Evolutionary conservation across 2,329 filamentous ascomycete species (phyloP), one percentile per base, ranked within the genome.

Genomic region (Aspergillus fructus): DNA sequence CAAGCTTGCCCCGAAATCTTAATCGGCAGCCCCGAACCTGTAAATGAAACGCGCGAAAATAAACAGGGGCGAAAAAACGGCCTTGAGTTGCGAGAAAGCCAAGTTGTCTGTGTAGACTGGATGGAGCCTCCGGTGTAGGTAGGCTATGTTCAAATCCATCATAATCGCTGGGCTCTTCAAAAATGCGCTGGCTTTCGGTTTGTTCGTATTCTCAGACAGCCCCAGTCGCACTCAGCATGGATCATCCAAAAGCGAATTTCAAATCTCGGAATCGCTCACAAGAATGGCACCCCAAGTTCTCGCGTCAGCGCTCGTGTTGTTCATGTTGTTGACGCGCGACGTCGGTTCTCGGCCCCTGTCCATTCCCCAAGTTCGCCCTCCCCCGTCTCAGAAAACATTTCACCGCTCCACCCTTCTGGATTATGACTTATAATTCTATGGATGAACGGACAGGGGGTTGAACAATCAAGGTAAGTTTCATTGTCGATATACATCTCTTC

Each of bases 161-260:
- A 21, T 48, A 42, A 41, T 47, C 19, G 33, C 30, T 37, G 37
- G 41, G 51, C 30, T 15, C 8, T 33, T 33, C 21, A 47, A 45
- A 21, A 40, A 43, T 43, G 30, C 23, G 46, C 23, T 34, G 13
- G 19, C 9, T 49, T n/a, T 2, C 6, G n/a, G 40, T 17, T 52
- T 43, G 40, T 23, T 52, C 17, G 49, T 52, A 30, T 27, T 42
- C 37, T 30, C 40, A 50, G 34, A 49, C 33, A 9, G 4, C 27
- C 34, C 21, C 39, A 30, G 39, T 41, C 41, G 34, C 27, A 47
- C 52, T 48, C 30, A n/a, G 23, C 52, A 54, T 48, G 43, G 52
- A 54, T 48, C 49, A 42, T 15, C 48, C 34, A 17, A 51, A 33
- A 43, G 19, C n/a, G 13, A 43, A 54, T 54, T 54, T 48, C 42